Base-by-base conservation (phyloP, 2,329 filamentous ascomycete species). In the Aspergillus intermedius region DNA sequence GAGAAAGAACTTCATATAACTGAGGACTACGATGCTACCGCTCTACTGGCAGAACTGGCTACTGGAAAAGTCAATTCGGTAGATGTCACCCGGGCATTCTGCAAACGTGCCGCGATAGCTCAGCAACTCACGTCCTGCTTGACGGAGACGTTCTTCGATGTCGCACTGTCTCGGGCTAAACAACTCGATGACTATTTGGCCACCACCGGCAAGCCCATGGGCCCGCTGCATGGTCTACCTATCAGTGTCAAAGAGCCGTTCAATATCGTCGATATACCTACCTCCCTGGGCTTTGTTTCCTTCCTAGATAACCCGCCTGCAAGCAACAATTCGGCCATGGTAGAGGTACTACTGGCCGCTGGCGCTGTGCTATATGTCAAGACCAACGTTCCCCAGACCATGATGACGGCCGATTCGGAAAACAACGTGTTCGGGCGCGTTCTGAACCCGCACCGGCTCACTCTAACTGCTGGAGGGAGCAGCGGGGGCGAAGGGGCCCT, bases 311-410 rank as follows among this genome's bases (percentile, higher is more conserved):
- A 19, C n/a, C 76, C 3, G 64, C 74, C 49, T 35, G 45, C 10
- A 78, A 84, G 59, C 10, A 30, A 10, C 9, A 30, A 30, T 30
- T 75, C 79, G 0, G 72, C 76, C 0, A 65, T 84, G 6, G 77
- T 85, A 0, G 72, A 78, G 4, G 67, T 84, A 0, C 61, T 87
- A 3, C 66, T 78, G 1, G 68, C 72, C 7, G 71, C 80, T 0
- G 85, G 85, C 0, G 83, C 83, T 0, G 74, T 88, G 0, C 66
- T 83, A 5, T 84, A 86, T 52, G 77, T 79, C 52, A 87, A 87
- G 66, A 87, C 84, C 0, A 86, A 86, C 54, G 72, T 87, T 2
- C 83, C 84, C 1, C 77, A 81, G 51, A 78, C 77, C 0, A 55
- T 64, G 54, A 34, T 17, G 17, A 34, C 44, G 5, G 30, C 37